Conservation (phyloP, 2,329 filamentous ascomycete species). For the Penicillium sp. region DNA sequence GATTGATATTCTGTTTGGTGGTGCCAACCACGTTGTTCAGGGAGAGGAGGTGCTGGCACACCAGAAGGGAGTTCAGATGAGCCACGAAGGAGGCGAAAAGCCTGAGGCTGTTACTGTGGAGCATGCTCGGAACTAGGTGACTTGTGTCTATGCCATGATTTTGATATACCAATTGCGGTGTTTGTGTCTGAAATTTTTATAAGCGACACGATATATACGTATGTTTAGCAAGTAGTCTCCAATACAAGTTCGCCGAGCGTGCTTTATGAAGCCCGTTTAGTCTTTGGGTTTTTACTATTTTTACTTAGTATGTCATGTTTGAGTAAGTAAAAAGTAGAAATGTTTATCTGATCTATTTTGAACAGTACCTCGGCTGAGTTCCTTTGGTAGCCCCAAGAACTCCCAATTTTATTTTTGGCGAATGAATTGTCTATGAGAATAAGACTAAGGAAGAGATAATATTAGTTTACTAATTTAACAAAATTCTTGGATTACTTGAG, state of each 20-base stretch:
- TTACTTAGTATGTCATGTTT: neutral
- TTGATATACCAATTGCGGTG: neutral
- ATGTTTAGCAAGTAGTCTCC: neutral
- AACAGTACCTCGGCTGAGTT: no score
- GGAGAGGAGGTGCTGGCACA: constrained; percentile 34
- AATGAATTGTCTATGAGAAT: neutral
- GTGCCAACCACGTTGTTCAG: constrained; percentile 37
- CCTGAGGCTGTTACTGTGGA: constrained; percentile 25
- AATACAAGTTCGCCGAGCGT: constrained; percentile 7
- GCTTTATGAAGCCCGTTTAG: neutral
- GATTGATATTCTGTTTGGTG: constrained; percentile 41
- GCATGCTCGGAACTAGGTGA: constrained; percentile 16
- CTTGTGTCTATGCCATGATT: neutral
- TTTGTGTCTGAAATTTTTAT: constrained; percentile 1
- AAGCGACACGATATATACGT: neutral
- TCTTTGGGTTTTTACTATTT: neutral
- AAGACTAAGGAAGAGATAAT: neutral
- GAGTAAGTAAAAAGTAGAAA: neutral
- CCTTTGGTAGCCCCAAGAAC: no score
- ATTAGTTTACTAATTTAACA: neutral
- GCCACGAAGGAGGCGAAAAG: constrained; percentile 18
- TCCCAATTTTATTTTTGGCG: neutral
- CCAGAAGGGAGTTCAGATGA: constrained; percentile 23
- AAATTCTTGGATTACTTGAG: neutral
- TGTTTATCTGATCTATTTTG: neutral